Conservation (phyloP, 177 flowering plant species). For the Tripterygium wilfordii region DNA sequence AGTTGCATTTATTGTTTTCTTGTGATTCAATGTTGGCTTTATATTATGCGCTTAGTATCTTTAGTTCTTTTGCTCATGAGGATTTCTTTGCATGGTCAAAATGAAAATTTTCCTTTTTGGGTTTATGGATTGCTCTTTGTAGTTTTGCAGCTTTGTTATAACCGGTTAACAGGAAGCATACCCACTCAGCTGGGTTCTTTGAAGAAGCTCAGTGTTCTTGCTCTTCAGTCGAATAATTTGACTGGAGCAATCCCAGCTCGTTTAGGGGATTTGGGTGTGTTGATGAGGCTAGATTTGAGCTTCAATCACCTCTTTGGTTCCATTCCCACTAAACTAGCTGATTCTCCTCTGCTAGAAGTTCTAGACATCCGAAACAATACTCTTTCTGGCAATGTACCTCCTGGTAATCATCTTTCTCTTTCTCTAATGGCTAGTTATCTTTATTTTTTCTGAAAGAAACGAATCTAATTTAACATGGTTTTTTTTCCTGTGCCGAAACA, state of each 20-base stretch:
- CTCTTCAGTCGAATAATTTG: conserved; percentile 46
- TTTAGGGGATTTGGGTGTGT: conserved; percentile 34
- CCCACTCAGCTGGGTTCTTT: conserved; percentile 49
- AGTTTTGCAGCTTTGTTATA: conserved; percentile 69
- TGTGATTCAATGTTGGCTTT: too few species aligned
- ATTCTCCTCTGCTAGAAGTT: conserved; percentile 39
- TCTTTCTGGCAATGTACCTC: conserved; percentile 58
- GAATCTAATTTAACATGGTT: not conserved
- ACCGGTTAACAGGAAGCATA: conserved; percentile 58
- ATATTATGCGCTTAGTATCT: too few species aligned
- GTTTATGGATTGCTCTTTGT: conserved; percentile 6
- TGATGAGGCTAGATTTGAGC: conserved; percentile 53
- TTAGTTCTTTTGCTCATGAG: too few species aligned
- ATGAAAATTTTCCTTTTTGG: conserved; percentile 2
- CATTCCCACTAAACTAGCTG: conserved; percentile 43
- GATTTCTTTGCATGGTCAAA: too few species aligned
- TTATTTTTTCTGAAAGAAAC: conserved; percentile 1
- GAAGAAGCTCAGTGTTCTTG: conserved; percentile 46
- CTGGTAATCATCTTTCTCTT: conserved; percentile 24
- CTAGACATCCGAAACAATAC: conserved; percentile 50
- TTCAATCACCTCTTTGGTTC: conserved; percentile 55
- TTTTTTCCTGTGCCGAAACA: conserved; percentile 15
- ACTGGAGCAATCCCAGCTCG: conserved; percentile 63
- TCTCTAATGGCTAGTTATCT: not conserved
- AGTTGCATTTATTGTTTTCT: too few species aligned